Evolutionary conservation across 148 eudicot genomes (phyloP).

Genomic region (Salicornia ramosissima): DNA sequence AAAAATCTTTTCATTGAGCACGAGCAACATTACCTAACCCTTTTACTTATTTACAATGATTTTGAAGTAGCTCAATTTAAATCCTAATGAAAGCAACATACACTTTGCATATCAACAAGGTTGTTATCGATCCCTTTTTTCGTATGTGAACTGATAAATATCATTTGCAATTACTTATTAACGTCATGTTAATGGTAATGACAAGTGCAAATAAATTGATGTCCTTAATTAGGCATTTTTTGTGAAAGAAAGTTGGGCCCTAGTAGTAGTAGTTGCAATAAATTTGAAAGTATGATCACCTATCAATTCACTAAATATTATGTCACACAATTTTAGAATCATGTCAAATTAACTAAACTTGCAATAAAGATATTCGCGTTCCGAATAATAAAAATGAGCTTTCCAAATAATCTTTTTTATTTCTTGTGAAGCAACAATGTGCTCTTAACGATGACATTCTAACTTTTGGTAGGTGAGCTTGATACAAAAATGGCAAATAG

Average conservation of each 20-base stretch:
- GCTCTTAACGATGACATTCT: constrained; percentile 16
- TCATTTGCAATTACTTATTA: no score
- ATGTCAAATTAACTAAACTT: neutral
- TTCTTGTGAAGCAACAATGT: neutral
- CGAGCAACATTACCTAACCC: neutral
- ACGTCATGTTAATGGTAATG: no score
- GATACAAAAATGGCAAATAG: constrained; percentile 11
- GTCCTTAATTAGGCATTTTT: neutral
- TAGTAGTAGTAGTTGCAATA: neutral
- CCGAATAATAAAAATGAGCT: neutral
- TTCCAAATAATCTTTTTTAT: neutral
- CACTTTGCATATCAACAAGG: neutral
- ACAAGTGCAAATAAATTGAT: neutral
- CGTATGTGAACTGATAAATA: no score
- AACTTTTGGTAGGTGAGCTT: constrained; percentile 18
- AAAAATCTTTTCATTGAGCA: neutral
- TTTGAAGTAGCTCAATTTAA: neutral
- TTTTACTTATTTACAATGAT: neutral
- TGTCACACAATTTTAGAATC: neutral
- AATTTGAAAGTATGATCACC: neutral
- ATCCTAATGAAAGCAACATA: neutral
- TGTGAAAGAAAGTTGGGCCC: neutral
- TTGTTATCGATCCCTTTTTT: no score
- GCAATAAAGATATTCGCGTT: neutral
- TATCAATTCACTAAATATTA: neutral